Evolutionary conservation across 2,329 filamentous ascomycete species (phyloP).

Genomic region (Pseudogymnoascus sp.): DNA sequence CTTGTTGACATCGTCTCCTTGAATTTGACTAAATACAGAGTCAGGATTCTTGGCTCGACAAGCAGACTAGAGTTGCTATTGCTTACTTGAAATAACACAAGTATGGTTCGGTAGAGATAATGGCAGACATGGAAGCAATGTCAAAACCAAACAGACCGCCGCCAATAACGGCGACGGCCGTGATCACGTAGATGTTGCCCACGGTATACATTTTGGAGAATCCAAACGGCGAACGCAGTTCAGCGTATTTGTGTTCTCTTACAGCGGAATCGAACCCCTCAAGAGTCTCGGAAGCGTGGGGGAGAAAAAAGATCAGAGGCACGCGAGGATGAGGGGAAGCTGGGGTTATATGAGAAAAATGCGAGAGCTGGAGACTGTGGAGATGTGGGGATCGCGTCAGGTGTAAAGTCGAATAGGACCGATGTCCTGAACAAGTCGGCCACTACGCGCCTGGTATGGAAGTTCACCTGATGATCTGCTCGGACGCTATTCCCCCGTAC

Average conservation of each 20-base stretch:
- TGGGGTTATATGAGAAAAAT: constrained; percentile 6
- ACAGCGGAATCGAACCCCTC: neutral
- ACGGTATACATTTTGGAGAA: constrained; percentile 20
- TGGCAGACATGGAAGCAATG: constrained; percentile 53
- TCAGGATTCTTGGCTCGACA: constrained; percentile 45
- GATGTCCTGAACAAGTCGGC: neutral
- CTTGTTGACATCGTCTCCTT: constrained; percentile 25
- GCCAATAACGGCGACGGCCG: constrained; percentile 30
- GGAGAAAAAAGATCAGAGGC: neutral
- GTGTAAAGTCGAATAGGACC: constrained; percentile 5
- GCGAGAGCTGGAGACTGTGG: neutral
- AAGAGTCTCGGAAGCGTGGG: neutral
- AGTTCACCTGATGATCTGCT: constrained; percentile 6
- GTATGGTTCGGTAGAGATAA: constrained; percentile 47
- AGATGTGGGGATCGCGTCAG: neutral
- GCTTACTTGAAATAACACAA: constrained; percentile 45
- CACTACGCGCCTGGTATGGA: neutral
- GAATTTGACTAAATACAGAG: constrained; percentile 40
- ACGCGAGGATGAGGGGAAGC: neutral
- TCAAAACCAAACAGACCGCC: constrained; percentile 39
- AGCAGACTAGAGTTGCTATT: constrained; percentile 39
- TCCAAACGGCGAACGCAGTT: constrained; percentile 8
- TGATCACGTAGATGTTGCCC: constrained; percentile 29
- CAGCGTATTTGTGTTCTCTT: neutral
- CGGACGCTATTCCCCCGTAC: constrained; percentile 9